Evolutionary conservation across 2,329 filamentous ascomycete species (phyloP).

Genomic region (Orbilia ellipsospora): DNA sequence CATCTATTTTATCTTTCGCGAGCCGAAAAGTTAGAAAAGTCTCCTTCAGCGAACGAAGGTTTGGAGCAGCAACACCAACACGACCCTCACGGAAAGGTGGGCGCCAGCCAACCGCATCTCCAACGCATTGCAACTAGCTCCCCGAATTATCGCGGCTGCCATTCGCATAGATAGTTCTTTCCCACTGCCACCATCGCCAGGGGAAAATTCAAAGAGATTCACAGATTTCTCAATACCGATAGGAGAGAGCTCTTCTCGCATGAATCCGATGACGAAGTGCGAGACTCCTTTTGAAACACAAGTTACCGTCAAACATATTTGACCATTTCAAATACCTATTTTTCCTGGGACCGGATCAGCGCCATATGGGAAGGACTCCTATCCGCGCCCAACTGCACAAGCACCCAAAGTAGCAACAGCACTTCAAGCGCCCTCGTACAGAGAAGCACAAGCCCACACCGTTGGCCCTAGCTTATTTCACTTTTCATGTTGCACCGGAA

Average conservation of each 20-base stretch:
- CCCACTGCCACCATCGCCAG: too few species aligned
- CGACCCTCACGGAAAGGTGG: background rate
- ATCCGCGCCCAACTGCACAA: slow-evolving; percentile 49
- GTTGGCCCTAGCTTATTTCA: slow-evolving; percentile 44
- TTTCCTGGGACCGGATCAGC: slow-evolving; percentile 51
- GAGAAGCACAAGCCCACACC: slow-evolving; percentile 38
- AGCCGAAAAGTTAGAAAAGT: background rate
- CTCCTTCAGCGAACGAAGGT: slow-evolving; percentile 11
- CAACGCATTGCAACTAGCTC: slow-evolving; percentile 34
- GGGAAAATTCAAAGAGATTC: too few species aligned
- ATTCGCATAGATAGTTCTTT: too few species aligned
- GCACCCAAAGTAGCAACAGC: slow-evolving; percentile 36
- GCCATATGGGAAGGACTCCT: slow-evolving; percentile 49
- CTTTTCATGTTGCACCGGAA: slow-evolving; percentile 49
- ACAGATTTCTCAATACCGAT: background rate
- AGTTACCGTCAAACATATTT: slow-evolving; percentile 48
- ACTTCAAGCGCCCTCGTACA: slow-evolving; percentile 30
- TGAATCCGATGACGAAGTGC: slow-evolving; percentile 49
- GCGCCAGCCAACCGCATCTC: slow-evolving; percentile 34
- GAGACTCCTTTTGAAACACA: slow-evolving; percentile 46
- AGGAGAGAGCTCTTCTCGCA: slow-evolving; percentile 43
- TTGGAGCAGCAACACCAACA: slow-evolving; percentile 22
- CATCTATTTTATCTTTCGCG: slow-evolving; percentile 6
- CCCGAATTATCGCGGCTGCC: slow-evolving; percentile 13
- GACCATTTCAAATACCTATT: slow-evolving; percentile 43